Percentiles rank a stretch among this genome's conserved stretches.
Evolutionary conservation across 345 rosid genomes (phyloP).

Genomic region (Combretum micranthum): DNA sequence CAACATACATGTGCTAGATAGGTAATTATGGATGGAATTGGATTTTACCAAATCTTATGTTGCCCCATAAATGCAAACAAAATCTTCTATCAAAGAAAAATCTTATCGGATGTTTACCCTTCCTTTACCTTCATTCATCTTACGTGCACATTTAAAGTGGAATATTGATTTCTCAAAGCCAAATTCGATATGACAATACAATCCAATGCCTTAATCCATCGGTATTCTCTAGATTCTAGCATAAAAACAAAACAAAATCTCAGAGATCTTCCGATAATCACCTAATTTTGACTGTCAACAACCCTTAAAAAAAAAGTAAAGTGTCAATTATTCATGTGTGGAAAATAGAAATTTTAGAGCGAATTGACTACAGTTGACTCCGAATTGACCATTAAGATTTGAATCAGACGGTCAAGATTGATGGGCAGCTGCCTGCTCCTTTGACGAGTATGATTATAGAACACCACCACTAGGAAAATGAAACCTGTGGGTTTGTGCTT

Average conservation of each 20-base stretch:
- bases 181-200: slow-evolving; percentile 1
- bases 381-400: slow-evolving; percentile 13
- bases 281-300: slow-evolving; percentile 28
- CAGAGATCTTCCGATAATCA: slow-evolving; percentile 16
- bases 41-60: slow-evolving; percentile 19
- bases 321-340: neutral
- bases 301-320: neutral
- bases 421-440: neutral
- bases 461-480: slow-evolving; percentile 16
- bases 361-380: slow-evolving; percentile 25
- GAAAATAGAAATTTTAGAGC: neutral
- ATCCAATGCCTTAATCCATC: slow-evolving; percentile 13
- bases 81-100: slow-evolving; percentile 28
- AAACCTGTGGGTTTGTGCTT: slow-evolving; percentile 20
- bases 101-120: slow-evolving; percentile 24
- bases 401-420: slow-evolving; percentile 15
- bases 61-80: slow-evolving; percentile 23
- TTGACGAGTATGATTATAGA: neutral
- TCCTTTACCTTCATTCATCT: too few relatives aligned
- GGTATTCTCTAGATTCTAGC: slow-evolving; percentile 9
- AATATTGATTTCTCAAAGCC: neutral
- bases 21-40: slow-evolving; percentile 14
- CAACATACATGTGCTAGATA: slow-evolving; percentile 10
- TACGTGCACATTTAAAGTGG: too few relatives aligned
- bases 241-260: slow-evolving; percentile 14